Conservation (phyloP, 768 basidiomycete species). For the Lactarius deliciosus region DNA sequence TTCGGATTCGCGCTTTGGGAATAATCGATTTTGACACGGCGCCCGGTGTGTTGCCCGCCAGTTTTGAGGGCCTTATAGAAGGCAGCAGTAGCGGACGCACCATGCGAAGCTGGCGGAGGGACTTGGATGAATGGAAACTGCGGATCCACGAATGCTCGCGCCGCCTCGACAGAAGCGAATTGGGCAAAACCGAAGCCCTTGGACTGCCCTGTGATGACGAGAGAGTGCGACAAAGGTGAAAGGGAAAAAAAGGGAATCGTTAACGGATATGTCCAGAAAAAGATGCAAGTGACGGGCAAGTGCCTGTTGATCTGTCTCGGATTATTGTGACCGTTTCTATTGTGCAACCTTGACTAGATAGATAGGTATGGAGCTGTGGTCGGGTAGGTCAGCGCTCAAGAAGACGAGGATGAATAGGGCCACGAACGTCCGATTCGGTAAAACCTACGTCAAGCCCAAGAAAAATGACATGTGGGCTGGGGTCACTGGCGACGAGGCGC, state of each 20-base stretch:
- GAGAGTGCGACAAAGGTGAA: conserved; percentile 17
- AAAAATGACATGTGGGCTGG: conserved; percentile 92
- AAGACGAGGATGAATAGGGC: conserved; percentile 36
- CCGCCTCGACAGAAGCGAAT: conserved; percentile 82
- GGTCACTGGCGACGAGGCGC: conserved; percentile 78
- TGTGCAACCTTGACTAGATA: conserved; percentile 67
- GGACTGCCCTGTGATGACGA: conserved; percentile 62
- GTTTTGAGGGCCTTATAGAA: conserved; percentile 76
- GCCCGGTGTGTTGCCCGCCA: conserved; percentile 70
- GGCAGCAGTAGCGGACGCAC: conserved; percentile 67
- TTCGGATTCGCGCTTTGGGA: conserved; percentile 80
- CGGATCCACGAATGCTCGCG: conserved; percentile 87
- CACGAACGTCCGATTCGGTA: conserved; percentile 88
- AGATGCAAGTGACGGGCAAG: conserved; percentile 79
- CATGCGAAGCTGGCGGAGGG: conserved; percentile 88
- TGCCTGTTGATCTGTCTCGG: conserved; percentile 94
- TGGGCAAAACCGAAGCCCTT: conserved; percentile 98
- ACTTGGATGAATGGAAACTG: conserved; percentile 90
- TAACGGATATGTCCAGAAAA: conserved; percentile 61
- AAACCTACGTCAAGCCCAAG: conserved; percentile 91
- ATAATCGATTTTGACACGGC: conserved; percentile 93
- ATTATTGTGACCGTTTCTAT: conserved; percentile 93
- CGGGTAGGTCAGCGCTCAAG: conserved; percentile 31
- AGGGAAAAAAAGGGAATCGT: conserved; percentile 53
- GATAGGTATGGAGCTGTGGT: conserved; percentile 74